Percentiles rank a stretch among this genome's conserved stretches.
phyloP scores from a whole-genome alignment of 2,329 filamentous ascomycete genomes.

The Trichoderma sp. region DNA sequence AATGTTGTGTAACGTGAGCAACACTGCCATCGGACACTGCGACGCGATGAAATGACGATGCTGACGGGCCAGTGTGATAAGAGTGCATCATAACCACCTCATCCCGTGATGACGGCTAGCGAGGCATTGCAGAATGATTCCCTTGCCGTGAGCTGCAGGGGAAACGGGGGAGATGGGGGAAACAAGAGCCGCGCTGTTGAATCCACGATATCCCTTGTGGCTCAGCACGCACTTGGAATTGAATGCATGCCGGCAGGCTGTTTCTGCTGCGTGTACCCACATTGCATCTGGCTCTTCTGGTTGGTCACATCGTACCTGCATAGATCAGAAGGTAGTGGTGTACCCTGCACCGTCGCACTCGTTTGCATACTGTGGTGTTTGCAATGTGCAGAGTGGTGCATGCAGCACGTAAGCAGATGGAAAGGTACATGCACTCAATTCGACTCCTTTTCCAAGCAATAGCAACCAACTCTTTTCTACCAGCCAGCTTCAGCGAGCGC shows the following conservation, averaged over 20 bases:
- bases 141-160: slow-evolving; percentile 4
- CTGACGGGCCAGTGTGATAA: slow-evolving; percentile 4
- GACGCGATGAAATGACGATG: slow-evolving; percentile 6
- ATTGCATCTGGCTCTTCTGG: neutral
- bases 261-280: slow-evolving; percentile 16
- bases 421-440: neutral
- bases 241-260: neutral
- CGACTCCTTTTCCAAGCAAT: no score
- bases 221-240: slow-evolving; percentile 11
- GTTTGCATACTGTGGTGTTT: neutral
- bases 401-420: neutral
- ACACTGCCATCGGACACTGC: neutral
- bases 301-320: slow-evolving; percentile 6
- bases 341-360: slow-evolving; percentile 8
- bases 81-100: slow-evolving; percentile 6
- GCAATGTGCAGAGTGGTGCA: neutral
- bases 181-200: neutral
- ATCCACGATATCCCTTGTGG: slow-evolving; percentile 14
- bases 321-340: neutral
- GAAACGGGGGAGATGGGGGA: slow-evolving; percentile 7
- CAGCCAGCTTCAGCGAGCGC: slow-evolving; percentile 4
- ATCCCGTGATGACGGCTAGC: slow-evolving; percentile 14
- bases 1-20: neutral
- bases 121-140: slow-evolving; percentile 6
- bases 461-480: neutral